Base-by-base conservation (phyloP, 2,329 filamentous ascomycete species). In the Phyllosticta citrichinensis region DNA sequence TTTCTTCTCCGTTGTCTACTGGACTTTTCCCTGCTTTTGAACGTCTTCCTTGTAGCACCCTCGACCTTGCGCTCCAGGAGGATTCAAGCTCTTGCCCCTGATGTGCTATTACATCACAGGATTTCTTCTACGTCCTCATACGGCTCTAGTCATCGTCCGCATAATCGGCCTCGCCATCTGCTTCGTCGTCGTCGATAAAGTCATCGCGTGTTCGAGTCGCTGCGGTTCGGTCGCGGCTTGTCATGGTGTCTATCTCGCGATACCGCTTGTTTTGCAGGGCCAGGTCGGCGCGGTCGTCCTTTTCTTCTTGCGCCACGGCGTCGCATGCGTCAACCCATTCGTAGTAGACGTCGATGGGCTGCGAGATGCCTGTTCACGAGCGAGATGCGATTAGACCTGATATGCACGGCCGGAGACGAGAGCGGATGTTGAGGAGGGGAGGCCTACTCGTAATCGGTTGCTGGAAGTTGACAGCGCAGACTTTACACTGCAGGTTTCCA, bases 311-410 rank as follows among this genome's bases (percentile, higher is more conserved):
- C 17, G 86, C 86, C 56, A 89, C 86, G 5, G 83, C 80, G 70
- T 90, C 87, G 71, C 87, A 89, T n/a, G 94, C 94, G 76, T 99
- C 94, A 65, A 99, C 90, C 94, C 94, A 99, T 74, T 97, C 94
- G 35, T 90, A 89, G 71, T 99, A 99, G 8, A 99, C 93, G 72
- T 99, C 94, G 55, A 99, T 91, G 0, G 91, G 84, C 14, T 89
- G 89, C 25, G 90, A 95, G 25, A 97, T 85, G 74, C 95, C 91
- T 96, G 64, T 20, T 54, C 17, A 12, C 11, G n/a, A 25, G 8
- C 14, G n/a, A 51, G 20, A 54, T 14, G 6, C 6, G 17, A 20
- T 61, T 24, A 57, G 22, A 9, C n/a, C n/a, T n/a, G 14, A 47
- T 25, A 30, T 22, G 24, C 19, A 25, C 40, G 19, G 52, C 12